Conservation (phyloP, 345 rosid genomes). For the Salix udensis region DNA sequence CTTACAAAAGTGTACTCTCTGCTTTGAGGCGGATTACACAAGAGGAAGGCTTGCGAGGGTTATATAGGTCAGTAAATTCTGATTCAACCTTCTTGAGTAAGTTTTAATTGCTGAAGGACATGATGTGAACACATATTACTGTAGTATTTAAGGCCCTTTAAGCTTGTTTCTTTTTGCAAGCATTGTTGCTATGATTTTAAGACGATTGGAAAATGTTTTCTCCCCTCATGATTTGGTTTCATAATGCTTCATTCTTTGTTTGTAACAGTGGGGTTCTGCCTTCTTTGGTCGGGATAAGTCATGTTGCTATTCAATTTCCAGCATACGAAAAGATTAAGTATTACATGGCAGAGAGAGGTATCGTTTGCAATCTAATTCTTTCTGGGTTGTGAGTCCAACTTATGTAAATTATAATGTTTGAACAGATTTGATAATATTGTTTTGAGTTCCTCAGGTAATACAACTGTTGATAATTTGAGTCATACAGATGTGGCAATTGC, state of each 20-base stretch:
- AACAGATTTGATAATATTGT: constrained; percentile 25
- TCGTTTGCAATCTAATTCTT: neutral
- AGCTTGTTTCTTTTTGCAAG: constrained; percentile 7
- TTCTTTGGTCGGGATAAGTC: constrained; percentile 86
- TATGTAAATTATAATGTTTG: neutral
- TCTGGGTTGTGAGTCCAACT: constrained; percentile 2
- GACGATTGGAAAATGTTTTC: neutral
- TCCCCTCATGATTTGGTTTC: neutral
- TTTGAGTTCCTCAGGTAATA: constrained; percentile 48
- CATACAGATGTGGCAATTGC: constrained; percentile 68
- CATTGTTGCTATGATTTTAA: neutral
- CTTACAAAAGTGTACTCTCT: constrained; percentile 68
- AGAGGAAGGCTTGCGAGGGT: constrained; percentile 88
- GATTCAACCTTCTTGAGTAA: neutral
- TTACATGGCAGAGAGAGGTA: constrained; percentile 73
- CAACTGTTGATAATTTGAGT: constrained; percentile 54
- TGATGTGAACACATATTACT: neutral
- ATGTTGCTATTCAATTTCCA: constrained; percentile 96
- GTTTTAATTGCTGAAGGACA: neutral
- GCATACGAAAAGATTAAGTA: constrained; percentile 83
- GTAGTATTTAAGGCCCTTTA: neutral
- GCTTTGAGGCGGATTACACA: constrained; percentile 70
- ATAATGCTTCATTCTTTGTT: constrained; percentile 10
- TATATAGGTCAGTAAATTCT: constrained; percentile 58
- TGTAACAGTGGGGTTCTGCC: constrained; percentile 87